Evolutionary conservation across 192 early-diverging fungal species (phyloP).

Genomic region (Ambispora gerdemannii): DNA sequence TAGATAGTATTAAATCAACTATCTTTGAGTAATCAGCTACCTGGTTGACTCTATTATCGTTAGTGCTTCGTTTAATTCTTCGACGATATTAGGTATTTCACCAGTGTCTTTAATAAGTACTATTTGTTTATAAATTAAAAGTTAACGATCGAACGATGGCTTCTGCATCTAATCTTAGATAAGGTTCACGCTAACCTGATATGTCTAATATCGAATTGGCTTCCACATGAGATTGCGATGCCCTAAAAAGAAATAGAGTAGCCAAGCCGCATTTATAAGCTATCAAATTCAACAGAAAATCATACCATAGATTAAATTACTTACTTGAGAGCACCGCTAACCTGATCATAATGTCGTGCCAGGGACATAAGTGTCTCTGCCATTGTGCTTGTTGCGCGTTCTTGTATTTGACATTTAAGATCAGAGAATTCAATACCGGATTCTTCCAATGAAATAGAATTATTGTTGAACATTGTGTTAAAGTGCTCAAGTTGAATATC

Average conservation of each 20-base stretch:
- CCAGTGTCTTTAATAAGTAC: slow-evolving; percentile 27
- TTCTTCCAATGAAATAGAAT: slow-evolving; percentile 37
- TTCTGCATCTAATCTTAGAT: too few species aligned
- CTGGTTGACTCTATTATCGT: slow-evolving; percentile 25
- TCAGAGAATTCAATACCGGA: slow-evolving; percentile 33
- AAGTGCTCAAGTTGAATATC: slow-evolving; percentile 10
- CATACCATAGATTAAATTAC: not conserved
- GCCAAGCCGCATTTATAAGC: not conserved
- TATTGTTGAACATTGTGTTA: not conserved
- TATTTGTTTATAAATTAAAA: too few species aligned
- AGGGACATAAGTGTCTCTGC: slow-evolving; percentile 45
- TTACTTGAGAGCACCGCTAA: slow-evolving; percentile 43
- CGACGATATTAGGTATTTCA: slow-evolving; percentile 20
- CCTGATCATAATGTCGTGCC: slow-evolving; percentile 47
- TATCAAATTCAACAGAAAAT: not conserved
- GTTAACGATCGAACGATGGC: too few species aligned
- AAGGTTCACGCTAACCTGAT: slow-evolving; percentile 20
- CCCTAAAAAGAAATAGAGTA: slow-evolving; percentile 6
- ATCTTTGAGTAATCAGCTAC: not conserved
- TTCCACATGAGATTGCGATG: slow-evolving; percentile 22
- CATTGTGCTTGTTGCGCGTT: slow-evolving; percentile 39
- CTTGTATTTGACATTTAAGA: slow-evolving; percentile 36
- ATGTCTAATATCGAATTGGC: slow-evolving; percentile 8
- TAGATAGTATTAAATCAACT: too few species aligned
- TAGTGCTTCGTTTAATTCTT: slow-evolving; percentile 30